Percentiles rank a stretch among this genome's conserved stretches.
These are phyloP conservation scores for Yarrowia sp. DNA, from an alignment of 805 yeast genomes.

Conservation along the genomic window DNA sequence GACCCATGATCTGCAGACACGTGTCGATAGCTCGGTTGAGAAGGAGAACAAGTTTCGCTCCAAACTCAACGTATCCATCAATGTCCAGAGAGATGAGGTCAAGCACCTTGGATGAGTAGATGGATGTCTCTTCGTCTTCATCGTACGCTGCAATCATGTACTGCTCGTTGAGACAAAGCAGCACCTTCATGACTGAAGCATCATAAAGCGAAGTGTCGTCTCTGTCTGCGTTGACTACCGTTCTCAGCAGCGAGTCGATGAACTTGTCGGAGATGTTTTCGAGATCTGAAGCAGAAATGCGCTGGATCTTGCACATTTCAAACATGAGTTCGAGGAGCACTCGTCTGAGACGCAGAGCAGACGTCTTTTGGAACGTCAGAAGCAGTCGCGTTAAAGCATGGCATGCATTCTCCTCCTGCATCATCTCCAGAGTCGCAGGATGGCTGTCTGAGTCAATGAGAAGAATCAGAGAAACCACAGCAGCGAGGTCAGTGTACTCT, in stretches of 20 bases:
- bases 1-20: conserved; percentile 69
- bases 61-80: conserved; percentile 51
- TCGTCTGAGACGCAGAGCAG: conserved; percentile 43
- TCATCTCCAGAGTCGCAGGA: conserved; percentile 44
- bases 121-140: conserved; percentile 8
- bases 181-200: conserved; percentile 64
- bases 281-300: conserved; percentile 47
- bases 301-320: conserved; percentile 53
- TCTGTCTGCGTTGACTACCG: conserved; percentile 43
- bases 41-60: conserved; percentile 67
- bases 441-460: conserved; percentile 48
- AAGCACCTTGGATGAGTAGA: conserved; percentile 50
- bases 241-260: conserved; percentile 48
- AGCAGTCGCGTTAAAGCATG: conserved; percentile 48
- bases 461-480: conserved; percentile 46
- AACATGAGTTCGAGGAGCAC: conserved; percentile 53
- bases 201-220: conserved; percentile 42
- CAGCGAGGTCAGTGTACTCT: conserved; percentile 37
- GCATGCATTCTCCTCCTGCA: conserved; percentile 50
- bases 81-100: conserved; percentile 49
- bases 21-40: conserved; percentile 72
- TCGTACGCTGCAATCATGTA: conserved; percentile 54
- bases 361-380: conserved; percentile 44
- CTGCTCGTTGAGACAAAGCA: conserved; percentile 82
- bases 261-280: conserved; percentile 46